Evolutionary conservation across 768 basidiomycete species (phyloP), one percentile per base, ranked within the genome.

Genomic region (Boletus pseudo-olivaceus): DNA sequence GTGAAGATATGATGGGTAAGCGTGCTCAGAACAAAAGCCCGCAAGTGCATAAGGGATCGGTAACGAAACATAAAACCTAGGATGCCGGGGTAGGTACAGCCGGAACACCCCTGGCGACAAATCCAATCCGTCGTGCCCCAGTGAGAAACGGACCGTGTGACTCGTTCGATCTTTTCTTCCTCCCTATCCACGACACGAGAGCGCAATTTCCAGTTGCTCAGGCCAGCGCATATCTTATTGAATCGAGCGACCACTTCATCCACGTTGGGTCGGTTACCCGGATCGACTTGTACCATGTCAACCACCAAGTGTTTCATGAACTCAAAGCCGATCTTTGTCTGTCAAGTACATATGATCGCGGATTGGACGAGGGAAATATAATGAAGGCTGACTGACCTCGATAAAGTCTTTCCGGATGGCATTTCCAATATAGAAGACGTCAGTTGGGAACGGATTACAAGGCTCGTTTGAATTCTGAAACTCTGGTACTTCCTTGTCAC

Each of bases 221-320:
- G 51, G 0, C 30, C 33, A 10, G 37, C 15, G 0, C 15, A 29
- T 14, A 65, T 61, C 0, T 27, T 23, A 2, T 56, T 50, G 19
- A 67, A 67, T 8, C 55, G 66, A 1, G 34, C 3, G 2, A 69
- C 68, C 29, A 23, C 23, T 23, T 71, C 59, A n/a, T 76, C 69
- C 47, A 75, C 75, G 0, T 58, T 72, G 0, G 75, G 75, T 61
- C 19, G 19, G 7, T 20, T 5, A 39, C 19, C 11, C 19, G 11
- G 39, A 12, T 40, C 19, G 5, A 11, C 6, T 7, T 40, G 39
- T 20, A 40, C 35, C 35, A 37, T 37, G 4, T 37, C 35, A 23
- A n/a, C 8, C 17, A 39, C 19, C 6, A 19, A 19, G 11, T 11
- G 19, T 20, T 20, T 10, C 38, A 39, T 39, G 38, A 39, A 39